A percentile compares a stretch with the other conserved stretches of the same genome.
Evolutionary conservation across 192 early-diverging fungal genomes (phyloP).

Genomic region (Coemansia sp.): DNA sequence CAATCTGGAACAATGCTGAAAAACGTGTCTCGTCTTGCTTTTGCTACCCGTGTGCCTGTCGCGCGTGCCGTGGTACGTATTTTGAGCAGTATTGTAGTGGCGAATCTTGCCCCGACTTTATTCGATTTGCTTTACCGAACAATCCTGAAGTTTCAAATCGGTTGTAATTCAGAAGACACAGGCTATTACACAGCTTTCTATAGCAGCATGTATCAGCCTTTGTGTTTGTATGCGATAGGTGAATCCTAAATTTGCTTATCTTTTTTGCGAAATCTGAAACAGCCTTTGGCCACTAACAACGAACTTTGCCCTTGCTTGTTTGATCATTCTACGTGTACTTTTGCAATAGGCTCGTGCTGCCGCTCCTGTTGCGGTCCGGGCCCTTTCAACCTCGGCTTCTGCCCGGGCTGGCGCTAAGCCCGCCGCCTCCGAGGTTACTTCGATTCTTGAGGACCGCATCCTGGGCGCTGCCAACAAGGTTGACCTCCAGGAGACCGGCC

Average conservation of each 20-base stretch:
- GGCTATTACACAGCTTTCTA: background rate
- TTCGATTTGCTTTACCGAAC: background rate
- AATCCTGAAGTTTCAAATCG: background rate
- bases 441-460: conserved; percentile 97
- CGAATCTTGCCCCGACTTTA: background rate
- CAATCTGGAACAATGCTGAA: conserved; percentile 53
- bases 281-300: background rate
- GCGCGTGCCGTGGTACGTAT: conserved; percentile 55
- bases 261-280: background rate
- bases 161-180: background rate
- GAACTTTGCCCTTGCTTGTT: background rate
- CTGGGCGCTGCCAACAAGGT: conserved; percentile 76
- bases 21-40: conserved; percentile 55
- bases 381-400: conserved; percentile 50
- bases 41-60: conserved; percentile 46
- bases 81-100: background rate
- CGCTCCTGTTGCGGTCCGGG: conserved; percentile 45
- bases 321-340: conserved; percentile 1
- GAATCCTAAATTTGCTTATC: background rate
- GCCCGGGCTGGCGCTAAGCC: conserved; percentile 56
- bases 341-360: conserved; percentile 49
- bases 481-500: conserved; percentile 96
- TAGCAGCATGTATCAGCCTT: background rate
- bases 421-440: conserved; percentile 92
- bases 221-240: background rate